Percentiles rank a stretch among this genome's conserved stretches.
phyloP scores from a whole-genome alignment of 768 basidiomycete genomes.

The Amanita inopinata region DNA sequence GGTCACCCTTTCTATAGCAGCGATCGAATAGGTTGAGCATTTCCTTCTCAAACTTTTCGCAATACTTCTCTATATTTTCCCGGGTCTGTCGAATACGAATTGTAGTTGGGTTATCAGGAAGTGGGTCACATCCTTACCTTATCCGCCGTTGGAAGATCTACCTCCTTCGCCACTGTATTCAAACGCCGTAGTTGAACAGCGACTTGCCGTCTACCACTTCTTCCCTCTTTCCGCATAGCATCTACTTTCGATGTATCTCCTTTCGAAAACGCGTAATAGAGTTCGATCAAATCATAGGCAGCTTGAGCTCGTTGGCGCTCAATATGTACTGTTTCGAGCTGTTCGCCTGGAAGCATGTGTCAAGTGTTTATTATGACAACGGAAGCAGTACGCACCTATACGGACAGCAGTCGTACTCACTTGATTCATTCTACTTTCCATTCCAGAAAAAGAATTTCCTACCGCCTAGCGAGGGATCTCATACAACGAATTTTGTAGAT shows the following conservation, averaged over 20 bases:
- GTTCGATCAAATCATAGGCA: constrained; percentile 87
- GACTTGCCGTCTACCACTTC: constrained; percentile 80
- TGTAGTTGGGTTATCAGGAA: background rate
- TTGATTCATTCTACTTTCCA: constrained; percentile 87
- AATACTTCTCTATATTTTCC: constrained; percentile 91
- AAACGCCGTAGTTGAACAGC: constrained; percentile 81
- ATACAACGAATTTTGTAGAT: background rate
- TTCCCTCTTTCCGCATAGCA: constrained; percentile 75
- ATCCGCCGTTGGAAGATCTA: constrained; percentile 77
- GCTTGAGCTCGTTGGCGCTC: constrained; percentile 90
- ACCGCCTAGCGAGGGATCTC: constrained; percentile 49
- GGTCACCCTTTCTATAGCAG: constrained; percentile 94
- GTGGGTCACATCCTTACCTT: constrained; percentile 37
- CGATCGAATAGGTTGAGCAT: constrained; percentile 94
- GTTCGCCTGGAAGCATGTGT: constrained; percentile 55
- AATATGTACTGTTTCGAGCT: constrained; percentile 89
- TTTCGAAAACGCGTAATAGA: constrained; percentile 85
- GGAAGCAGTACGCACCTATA: constrained; percentile 51
- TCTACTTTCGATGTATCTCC: constrained; percentile 72
- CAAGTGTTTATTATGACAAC: constrained; percentile 1
- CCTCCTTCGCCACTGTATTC: constrained; percentile 84
- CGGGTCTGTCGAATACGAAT: constrained; percentile 45
- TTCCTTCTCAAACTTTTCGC: constrained; percentile 98
- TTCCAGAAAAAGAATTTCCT: constrained; percentile 75
- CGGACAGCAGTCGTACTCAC: constrained; percentile 91